Percentiles rank a stretch among this genome's conserved stretches.
Evolutionary conservation across 108 stramenopile species (phyloP).

Genomic region (Discostella pseudostelligera): DNA sequence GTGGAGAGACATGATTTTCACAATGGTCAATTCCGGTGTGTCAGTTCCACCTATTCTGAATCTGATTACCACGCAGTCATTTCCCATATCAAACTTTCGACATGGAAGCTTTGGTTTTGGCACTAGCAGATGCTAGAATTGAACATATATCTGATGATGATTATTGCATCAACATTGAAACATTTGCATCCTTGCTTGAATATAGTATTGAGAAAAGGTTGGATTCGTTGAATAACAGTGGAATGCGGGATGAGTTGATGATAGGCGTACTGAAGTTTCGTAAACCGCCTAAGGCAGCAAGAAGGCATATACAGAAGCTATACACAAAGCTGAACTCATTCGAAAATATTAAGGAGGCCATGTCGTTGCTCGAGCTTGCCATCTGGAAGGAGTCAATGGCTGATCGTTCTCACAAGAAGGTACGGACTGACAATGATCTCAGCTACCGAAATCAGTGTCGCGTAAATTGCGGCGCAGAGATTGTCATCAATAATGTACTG

Average conservation of each 20-base stretch:
- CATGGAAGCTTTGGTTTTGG: background rate
- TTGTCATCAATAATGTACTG: background rate
- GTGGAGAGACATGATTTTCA: background rate
- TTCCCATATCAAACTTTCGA: background rate
- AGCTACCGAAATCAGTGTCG: background rate
- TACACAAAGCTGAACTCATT: background rate
- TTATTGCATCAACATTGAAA: background rate
- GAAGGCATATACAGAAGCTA: background rate
- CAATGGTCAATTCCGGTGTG: background rate
- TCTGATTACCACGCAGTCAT: background rate
- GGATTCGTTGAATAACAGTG: background rate
- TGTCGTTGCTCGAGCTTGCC: background rate
- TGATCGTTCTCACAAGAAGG: background rate
- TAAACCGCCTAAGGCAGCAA: background rate
- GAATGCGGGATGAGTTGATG: background rate
- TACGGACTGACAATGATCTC: background rate
- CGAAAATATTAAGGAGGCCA: slow-evolving; percentile 4
- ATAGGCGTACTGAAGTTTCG: background rate
- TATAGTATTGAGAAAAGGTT: background rate
- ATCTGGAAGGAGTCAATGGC: background rate
- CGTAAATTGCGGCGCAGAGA: background rate
- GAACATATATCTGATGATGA: background rate
- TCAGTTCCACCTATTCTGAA: background rate
- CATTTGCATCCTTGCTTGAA: background rate
- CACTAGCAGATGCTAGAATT: background rate